Evolutionary conservation across 2,329 filamentous ascomycete species (phyloP).

Genomic region (Hymenoscyphus linearis): DNA sequence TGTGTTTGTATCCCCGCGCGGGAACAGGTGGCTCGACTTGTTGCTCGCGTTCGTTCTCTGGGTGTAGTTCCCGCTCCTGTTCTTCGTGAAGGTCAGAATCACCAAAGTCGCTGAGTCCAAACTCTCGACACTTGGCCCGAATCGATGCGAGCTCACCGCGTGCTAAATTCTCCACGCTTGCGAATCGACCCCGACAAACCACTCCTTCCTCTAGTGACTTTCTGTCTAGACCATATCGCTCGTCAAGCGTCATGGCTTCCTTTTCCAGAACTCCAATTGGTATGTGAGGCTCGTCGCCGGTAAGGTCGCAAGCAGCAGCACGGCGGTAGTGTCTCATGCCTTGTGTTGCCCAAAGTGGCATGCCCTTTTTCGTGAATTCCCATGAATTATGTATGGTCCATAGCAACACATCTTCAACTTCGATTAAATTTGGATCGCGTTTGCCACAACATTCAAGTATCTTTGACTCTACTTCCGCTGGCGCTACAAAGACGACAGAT

Average conservation of each 20-base stretch:
- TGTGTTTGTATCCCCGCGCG: constrained; percentile 37
- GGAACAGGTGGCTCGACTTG: constrained; percentile 45
- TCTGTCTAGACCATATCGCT: constrained; percentile 40
- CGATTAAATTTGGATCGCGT: not conserved
- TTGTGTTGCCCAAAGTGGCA: constrained; percentile 57
- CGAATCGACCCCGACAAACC: constrained; percentile 1
- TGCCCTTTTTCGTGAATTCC: constrained; percentile 39
- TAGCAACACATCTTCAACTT: not conserved
- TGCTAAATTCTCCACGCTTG: constrained; percentile 5
- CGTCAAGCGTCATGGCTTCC: constrained; percentile 47
- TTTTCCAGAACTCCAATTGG: constrained; percentile 43
- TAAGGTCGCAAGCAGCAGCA: constrained; percentile 5
- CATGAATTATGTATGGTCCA: not conserved
- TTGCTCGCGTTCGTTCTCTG: constrained; percentile 57
- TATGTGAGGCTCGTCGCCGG: constrained; percentile 9
- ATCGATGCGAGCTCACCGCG: constrained; percentile 21
- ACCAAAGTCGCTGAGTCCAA: constrained; percentile 31
- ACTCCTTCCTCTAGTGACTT: not conserved
- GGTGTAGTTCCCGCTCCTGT: constrained; percentile 62
- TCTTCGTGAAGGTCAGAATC: constrained; percentile 52
- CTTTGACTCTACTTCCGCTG: not conserved
- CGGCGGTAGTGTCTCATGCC: constrained; percentile 45
- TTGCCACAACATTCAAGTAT: not conserved
- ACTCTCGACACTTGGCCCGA: constrained; percentile 34
- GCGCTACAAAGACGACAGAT: not conserved